Evolutionary conservation across 805 yeast species (phyloP).

Genomic region (Hagleromyces aurorensis): DNA sequence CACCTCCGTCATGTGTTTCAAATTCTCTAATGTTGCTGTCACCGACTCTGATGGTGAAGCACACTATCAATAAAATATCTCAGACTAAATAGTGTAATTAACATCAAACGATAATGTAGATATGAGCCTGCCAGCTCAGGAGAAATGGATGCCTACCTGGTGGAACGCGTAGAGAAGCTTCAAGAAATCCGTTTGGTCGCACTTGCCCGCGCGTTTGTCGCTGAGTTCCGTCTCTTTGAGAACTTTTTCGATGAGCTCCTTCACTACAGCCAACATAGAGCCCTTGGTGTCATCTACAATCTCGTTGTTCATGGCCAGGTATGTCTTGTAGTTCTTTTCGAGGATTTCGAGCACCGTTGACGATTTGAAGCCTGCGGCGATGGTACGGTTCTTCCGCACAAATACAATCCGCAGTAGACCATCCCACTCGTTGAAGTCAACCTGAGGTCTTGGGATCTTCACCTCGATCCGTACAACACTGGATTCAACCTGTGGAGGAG

Average conservation of each 20-base stretch:
- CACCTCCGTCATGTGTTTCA: no score
- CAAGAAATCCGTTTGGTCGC: conserved; percentile 92
- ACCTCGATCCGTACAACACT: conserved; percentile 91
- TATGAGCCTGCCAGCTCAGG: no score
- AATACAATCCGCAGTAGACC: conserved; percentile 87
- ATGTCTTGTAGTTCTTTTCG: conserved; percentile 82
- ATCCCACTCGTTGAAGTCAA: conserved; percentile 95
- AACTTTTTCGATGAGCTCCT: conserved; percentile 63
- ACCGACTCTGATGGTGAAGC: no score
- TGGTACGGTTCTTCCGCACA: conserved; percentile 87
- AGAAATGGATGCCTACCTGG: conserved; percentile 95
- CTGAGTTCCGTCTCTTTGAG: conserved; percentile 70
- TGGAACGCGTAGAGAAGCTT: conserved; percentile 85
- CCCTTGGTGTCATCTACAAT: conserved; percentile 38
- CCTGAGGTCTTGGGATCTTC: conserved; percentile 86
- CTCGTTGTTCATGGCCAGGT: conserved; percentile 44
- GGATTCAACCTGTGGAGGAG: conserved; percentile 98
- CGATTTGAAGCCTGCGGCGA: conserved; percentile 87
- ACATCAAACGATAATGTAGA: no score
- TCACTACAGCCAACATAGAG: conserved; percentile 40
- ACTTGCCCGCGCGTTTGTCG: conserved; percentile 85
- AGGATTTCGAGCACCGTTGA: conserved; percentile 69
- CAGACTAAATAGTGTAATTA: no score
- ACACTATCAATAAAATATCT: no score
- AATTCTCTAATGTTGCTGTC: no score